Evolutionary conservation across 2,329 filamentous ascomycete species (phyloP).

Genomic region (Arachnopeziza araneosa): DNA sequence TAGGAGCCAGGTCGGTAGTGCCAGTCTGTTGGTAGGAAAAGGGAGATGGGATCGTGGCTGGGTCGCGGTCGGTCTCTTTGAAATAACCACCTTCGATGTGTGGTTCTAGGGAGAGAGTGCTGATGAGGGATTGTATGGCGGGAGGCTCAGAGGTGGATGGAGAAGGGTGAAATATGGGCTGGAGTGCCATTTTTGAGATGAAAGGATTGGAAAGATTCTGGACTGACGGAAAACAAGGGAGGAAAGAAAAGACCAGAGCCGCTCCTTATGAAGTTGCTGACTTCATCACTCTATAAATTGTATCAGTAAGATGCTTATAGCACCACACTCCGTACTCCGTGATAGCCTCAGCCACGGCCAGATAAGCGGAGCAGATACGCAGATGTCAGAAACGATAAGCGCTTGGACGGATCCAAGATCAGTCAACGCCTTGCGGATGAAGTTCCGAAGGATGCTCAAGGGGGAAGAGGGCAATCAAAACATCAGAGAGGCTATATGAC

Average conservation of each 20-base stretch:
- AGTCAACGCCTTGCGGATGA: not conserved
- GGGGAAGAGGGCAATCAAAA: not conserved
- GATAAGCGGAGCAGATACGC: slow-evolving; percentile 7
- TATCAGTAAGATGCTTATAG: not conserved
- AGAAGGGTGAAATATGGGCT: slow-evolving; percentile 25
- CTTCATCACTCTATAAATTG: not conserved
- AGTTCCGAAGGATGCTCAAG: not conserved
- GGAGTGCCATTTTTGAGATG: slow-evolving; percentile 11
- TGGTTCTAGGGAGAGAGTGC: slow-evolving; percentile 41
- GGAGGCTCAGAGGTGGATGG: slow-evolving; percentile 28
- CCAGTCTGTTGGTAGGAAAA: slow-evolving; percentile 39
- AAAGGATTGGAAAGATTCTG: not conserved
- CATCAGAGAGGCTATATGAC: not conserved
- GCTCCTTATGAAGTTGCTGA: not conserved
- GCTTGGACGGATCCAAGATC: not conserved
- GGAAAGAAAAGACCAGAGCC: not conserved
- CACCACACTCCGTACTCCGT: not conserved
- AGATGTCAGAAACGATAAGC: slow-evolving; percentile 3
- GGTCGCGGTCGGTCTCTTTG: slow-evolving; percentile 52
- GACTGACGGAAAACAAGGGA: not conserved
- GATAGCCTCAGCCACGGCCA: not conserved
- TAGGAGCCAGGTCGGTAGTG: slow-evolving; percentile 32
- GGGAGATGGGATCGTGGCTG: slow-evolving; percentile 48
- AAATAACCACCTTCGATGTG: slow-evolving; percentile 64
- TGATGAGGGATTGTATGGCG: slow-evolving; percentile 35